Conservation (phyloP, 257 asterid species). For the Penstemon davidsonii region DNA sequence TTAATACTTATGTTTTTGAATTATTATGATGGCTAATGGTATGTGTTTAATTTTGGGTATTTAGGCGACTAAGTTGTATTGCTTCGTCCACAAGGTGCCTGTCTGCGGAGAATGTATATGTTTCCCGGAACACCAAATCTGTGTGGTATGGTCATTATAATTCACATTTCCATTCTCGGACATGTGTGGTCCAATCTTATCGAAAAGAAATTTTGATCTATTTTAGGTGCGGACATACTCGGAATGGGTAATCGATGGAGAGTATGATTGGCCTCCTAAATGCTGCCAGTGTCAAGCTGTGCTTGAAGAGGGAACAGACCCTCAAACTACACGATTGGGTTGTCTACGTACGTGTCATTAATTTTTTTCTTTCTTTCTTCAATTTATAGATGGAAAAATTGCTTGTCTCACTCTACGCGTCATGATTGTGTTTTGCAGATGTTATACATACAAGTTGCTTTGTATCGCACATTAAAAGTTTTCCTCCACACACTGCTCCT, state of each 20-base stretch:
- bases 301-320: constrained; percentile 66
- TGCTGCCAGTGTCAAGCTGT: constrained; percentile 80
- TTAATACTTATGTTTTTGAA: constrained; percentile 2
- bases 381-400: background rate
- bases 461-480: constrained; percentile 73
- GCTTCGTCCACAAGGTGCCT: constrained; percentile 98
- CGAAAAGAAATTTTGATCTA: background rate
- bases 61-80: constrained; percentile 92
- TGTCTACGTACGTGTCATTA: constrained; percentile 75
- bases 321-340: constrained; percentile 85
- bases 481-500: constrained; percentile 81
- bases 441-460: constrained; percentile 76
- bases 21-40: constrained; percentile 26
- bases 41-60: constrained; percentile 30
- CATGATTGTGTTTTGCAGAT: constrained; percentile 46
- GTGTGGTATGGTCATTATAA: constrained; percentile 68
- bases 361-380: background rate
- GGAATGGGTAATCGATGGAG: constrained; percentile 98
- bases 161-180: background rate
- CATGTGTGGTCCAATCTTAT: background rate
- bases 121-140: constrained; percentile 87
- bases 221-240: constrained; percentile 78
- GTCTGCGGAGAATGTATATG: constrained; percentile 97
- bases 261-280: constrained; percentile 96
- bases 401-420: constrained; percentile 7